Evolutionary conservation across 2,329 filamentous ascomycete genomes (phyloP).

Genomic region (Dichotomopilus funicola): DNA sequence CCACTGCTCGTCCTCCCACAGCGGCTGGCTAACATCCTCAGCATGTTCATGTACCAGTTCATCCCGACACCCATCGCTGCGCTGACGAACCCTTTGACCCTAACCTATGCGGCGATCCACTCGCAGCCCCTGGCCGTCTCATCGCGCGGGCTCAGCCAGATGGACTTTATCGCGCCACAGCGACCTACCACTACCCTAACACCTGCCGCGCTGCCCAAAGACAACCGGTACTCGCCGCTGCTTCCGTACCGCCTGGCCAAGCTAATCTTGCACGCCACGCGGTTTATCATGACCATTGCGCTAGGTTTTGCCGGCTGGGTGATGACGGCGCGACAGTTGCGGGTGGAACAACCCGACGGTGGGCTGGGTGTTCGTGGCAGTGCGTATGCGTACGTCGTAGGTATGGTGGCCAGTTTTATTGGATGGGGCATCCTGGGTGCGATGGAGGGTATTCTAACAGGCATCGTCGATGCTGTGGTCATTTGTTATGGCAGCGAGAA

Average conservation of each 20-base stretch:
- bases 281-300: conserved; percentile 83
- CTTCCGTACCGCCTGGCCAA: conserved; percentile 87
- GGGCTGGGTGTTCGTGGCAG: conserved; percentile 61
- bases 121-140: conserved; percentile 74
- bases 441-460: conserved; percentile 81
- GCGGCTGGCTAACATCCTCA: conserved; percentile 57
- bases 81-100: conserved; percentile 81
- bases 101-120: conserved; percentile 92
- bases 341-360: conserved; percentile 47
- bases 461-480: conserved; percentile 80
- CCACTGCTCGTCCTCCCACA: conserved; percentile 79
- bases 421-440: conserved; percentile 89
- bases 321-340: conserved; percentile 74
- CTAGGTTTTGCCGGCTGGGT: conserved; percentile 97
- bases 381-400: conserved; percentile 90
- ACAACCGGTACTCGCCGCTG: conserved; percentile 39
- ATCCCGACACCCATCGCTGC: conserved; percentile 80
- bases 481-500: conserved; percentile 94
- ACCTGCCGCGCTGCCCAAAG: conserved; percentile 41
- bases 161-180: conserved; percentile 70
- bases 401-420: conserved; percentile 85
- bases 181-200: conserved; percentile 68
- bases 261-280: conserved; percentile 80
- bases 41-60: conserved; percentile 59
- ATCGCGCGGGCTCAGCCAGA: conserved; percentile 71